Evolutionary conservation across 106 monocot genomes (phyloP).

Genomic region (Acorus calamus): DNA sequence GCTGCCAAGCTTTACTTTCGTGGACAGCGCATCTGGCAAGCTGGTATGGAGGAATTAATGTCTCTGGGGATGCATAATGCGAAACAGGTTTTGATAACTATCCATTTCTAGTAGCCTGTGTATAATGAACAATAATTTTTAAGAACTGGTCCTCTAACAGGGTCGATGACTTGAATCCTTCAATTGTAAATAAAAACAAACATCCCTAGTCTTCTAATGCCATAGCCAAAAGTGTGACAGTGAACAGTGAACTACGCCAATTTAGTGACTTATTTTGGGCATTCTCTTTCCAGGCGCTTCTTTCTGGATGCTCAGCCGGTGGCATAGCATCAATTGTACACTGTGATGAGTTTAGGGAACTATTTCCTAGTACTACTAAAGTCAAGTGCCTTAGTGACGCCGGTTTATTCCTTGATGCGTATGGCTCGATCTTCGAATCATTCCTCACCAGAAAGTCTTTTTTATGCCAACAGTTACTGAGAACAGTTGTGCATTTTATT

Average conservation of each 20-base stretch:
- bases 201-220: too few species aligned
- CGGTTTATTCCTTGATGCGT: conserved; percentile 87
- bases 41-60: conserved; percentile 41
- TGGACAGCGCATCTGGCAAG: conserved; percentile 35
- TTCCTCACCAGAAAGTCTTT: background rate
- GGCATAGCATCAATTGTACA: conserved; percentile 69
- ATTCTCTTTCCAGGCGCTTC: conserved; percentile 46
- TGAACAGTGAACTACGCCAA: too few species aligned
- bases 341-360: conserved; percentile 60
- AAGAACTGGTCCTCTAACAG: background rate
- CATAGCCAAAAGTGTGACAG: too few species aligned
- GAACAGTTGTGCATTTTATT: conserved; percentile 1
- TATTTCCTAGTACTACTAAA: conserved; percentile 42
- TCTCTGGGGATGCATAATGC: conserved; percentile 34
- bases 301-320: conserved; percentile 92
- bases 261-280: too few species aligned
- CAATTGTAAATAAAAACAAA: too few species aligned
- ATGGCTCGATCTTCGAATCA: conserved; percentile 2
- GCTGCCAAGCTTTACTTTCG: conserved; percentile 30
- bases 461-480: background rate
- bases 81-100: conserved; percentile 11
- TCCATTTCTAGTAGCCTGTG: background rate
- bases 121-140: background rate
- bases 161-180: too few species aligned
- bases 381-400: conserved; percentile 92